Evolutionary conservation across 108 stramenopile species (phyloP), one percentile per base, ranked within the genome.

Genomic region (Tribonema minus): DNA sequence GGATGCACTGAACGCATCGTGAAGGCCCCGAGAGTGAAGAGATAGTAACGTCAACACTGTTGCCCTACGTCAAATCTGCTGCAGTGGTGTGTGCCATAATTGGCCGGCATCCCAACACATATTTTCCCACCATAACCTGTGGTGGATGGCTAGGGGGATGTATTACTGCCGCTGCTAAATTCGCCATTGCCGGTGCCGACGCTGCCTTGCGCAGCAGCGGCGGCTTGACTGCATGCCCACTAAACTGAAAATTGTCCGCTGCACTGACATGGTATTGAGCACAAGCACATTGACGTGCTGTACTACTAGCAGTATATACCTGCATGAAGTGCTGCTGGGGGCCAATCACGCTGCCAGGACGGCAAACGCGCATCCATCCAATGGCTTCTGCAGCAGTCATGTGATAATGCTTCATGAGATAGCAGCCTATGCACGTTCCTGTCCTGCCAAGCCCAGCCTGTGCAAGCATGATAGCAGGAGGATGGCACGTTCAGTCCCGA

Each of bases 301-400:
- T 20, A 15, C 20, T 54, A 15, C 20, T 54, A 54, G 15, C 15
- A 54, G 9, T 54, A 15, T 20, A 15, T 54, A 54, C 85, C 83
- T 94, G 82, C 54, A 99, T 71, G 76, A 91, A 99, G 61, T 98
- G 94, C 86, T 99, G 98, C 83, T 98, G 98, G 29, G 96, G 98
- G 20, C 98, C 98, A 82, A 99, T 98, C 9, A 99, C 64, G 59
- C 93, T 86, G 40, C 82, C 86, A n/a, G 85, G 85, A 20, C 86
- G 76, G 9, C 65, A 36, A 1, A 87, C 46, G 2, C 86, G 75
- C 78, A 87, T 46, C 86, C 86, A 87, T 27, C 86, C 86, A 33
- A 87, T 87, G 34, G 37, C 76, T 81, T 88, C 87, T 0, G 84
- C 84, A 1, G 86, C 87, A 3, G 86, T 87, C 30, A 88, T 58